phyloP scores from a whole-genome alignment of 176 grass and related monocot genomes.

The Panicum miliaceum region DNA sequence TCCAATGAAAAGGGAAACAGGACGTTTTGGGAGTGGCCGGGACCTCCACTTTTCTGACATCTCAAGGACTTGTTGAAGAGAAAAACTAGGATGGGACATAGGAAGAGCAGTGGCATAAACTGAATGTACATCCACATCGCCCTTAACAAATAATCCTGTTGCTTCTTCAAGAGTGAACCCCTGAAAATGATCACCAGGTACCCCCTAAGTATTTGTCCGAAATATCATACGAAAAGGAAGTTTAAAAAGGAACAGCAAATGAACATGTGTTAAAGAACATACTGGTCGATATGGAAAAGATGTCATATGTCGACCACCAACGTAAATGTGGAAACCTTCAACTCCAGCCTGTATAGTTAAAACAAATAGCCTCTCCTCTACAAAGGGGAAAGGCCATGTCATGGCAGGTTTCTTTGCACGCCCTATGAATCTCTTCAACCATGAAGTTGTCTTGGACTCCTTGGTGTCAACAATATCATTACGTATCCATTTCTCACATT shows the following conservation, averaged over 20 bases:
- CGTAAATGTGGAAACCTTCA: slow-evolving; percentile 94
- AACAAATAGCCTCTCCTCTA: slow-evolving; percentile 91
- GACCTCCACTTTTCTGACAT: slow-evolving; percentile 96
- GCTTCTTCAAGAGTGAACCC: slow-evolving; percentile 99
- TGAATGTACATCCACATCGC: slow-evolving; percentile 87
- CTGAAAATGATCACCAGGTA: slow-evolving; percentile 56
- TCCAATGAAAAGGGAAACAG: slow-evolving; percentile 86
- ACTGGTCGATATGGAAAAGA: slow-evolving; percentile 92
- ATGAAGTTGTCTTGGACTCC: slow-evolving; percentile 92
- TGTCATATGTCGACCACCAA: slow-evolving; percentile 85
- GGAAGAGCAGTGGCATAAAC: slow-evolving; percentile 92
- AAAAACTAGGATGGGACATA: slow-evolving; percentile 90
- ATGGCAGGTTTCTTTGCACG: slow-evolving; percentile 96
- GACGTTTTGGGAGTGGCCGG: slow-evolving; percentile 55
- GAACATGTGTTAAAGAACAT: slow-evolving; percentile 42
- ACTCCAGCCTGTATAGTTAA: slow-evolving; percentile 96
- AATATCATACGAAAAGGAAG: slow-evolving; percentile 5
- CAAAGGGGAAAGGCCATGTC: slow-evolving; percentile 93
- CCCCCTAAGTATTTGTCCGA: slow-evolving; percentile 16
- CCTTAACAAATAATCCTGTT: slow-evolving; percentile 89
- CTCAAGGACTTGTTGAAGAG: slow-evolving; percentile 90
- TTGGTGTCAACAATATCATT: slow-evolving; percentile 77
- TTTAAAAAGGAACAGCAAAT: neutral
- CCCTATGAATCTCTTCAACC: slow-evolving; percentile 96
- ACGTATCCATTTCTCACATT: slow-evolving; percentile 98